Evolutionary conservation across 2,329 filamentous ascomycete species (phyloP).

Genomic region (Xylariomycetidae sp.): DNA sequence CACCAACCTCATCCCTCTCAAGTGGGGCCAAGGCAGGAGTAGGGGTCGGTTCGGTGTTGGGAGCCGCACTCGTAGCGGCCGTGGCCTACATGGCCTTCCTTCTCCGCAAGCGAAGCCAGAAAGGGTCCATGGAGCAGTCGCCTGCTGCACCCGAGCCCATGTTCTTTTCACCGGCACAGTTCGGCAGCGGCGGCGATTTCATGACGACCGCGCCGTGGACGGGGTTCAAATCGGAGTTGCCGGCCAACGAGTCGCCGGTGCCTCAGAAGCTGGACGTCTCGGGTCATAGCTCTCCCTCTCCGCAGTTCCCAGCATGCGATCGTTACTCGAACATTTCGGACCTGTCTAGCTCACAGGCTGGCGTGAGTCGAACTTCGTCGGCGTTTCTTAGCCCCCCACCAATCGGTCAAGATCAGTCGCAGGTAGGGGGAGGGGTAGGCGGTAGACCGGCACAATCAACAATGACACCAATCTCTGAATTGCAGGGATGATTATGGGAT

Average conservation of each 20-base stretch:
- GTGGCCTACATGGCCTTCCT: slow-evolving; percentile 9
- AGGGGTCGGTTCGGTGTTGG: slow-evolving; percentile 11
- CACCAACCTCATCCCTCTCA: slow-evolving; percentile 3
- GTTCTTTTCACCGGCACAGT: not conserved
- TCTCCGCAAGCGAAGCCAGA: slow-evolving; percentile 9
- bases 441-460: too few relatives aligned
- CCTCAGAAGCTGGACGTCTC: not conserved
- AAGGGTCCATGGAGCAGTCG: not conserved
- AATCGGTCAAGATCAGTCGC: too few relatives aligned
- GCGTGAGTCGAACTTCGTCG: not conserved
- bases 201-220: slow-evolving; percentile 1
- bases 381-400: too few relatives aligned
- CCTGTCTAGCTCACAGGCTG: not conserved
- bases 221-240: slow-evolving; percentile 13
- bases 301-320: not conserved
- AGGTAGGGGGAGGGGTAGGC: too few relatives aligned
- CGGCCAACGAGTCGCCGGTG: slow-evolving; percentile 9
- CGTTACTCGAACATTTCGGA: slow-evolving; percentile 1
- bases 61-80: slow-evolving; percentile 9
- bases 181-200: not conserved
- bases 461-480: too few relatives aligned
- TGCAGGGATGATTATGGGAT: too few relatives aligned
- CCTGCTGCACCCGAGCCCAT: not conserved
- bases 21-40: slow-evolving; percentile 10
- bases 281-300: not conserved